These are phyloP conservation scores for Hypoxylon sp. DNA, from an alignment of 2,329 filamentous ascomycete genomes.

Conservation along the genomic window DNA sequence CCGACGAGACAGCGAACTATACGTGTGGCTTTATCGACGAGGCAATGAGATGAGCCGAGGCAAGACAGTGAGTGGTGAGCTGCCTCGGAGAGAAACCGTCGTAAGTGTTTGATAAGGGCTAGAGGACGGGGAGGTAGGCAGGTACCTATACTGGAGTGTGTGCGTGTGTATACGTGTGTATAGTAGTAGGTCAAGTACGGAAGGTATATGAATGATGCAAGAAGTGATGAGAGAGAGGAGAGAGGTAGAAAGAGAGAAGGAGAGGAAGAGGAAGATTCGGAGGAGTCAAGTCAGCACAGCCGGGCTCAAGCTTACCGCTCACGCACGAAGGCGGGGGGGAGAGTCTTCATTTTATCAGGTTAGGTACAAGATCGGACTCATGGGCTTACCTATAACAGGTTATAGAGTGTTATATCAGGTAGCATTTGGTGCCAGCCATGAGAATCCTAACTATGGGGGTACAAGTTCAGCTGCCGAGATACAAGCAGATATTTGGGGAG, in stretches of 20 bases:
- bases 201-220: no score
- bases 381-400: slow-evolving; percentile 2
- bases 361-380: slow-evolving; percentile 7
- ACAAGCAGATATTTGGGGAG: background rate
- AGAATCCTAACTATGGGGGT: slow-evolving; percentile 2
- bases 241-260: background rate
- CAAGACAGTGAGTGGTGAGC: background rate
- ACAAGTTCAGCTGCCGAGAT: background rate
- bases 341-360: slow-evolving; percentile 10
- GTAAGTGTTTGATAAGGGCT: background rate
- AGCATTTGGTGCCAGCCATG: slow-evolving; percentile 10
- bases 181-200: no score
- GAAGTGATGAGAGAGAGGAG: no score
- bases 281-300: background rate
- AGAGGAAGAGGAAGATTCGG: background rate
- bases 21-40: background rate
- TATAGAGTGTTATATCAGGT: slow-evolving; percentile 19
- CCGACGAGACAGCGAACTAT: background rate
- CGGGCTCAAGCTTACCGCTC: background rate
- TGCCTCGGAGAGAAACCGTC: background rate
- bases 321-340: slow-evolving; percentile 11
- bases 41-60: background rate
- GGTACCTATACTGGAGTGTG: background rate
- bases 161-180: background rate
- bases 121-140: background rate